Evolutionary conservation across 1,139 yeast species (phyloP).

Genomic region (Wickerhamomyces sp.): DNA sequence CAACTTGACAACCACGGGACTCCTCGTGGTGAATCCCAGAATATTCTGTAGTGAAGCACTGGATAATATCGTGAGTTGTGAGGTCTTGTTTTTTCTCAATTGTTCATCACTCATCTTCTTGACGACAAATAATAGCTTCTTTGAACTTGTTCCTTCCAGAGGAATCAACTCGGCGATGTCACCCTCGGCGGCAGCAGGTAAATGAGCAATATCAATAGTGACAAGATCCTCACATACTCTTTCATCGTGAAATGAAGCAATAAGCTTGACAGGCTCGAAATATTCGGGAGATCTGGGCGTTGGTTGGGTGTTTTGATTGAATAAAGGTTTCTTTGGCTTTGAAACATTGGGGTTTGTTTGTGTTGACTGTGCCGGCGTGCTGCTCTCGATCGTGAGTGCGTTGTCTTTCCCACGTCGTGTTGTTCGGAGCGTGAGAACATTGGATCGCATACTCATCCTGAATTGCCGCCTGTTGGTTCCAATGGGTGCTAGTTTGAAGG

Average conservation of each 20-base stretch:
- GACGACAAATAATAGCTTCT: conserved; percentile 41
- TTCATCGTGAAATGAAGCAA: conserved; percentile 72
- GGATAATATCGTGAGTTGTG: conserved; percentile 52
- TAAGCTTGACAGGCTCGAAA: conserved; percentile 29
- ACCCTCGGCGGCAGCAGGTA: conserved; percentile 65
- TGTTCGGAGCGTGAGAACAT: conserved; percentile 23
- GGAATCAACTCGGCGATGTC: conserved; percentile 65
- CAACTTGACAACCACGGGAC: conserved; percentile 52
- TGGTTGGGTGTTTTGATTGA: background rate
- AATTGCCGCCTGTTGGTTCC: background rate
- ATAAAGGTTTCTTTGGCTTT: too few species aligned
- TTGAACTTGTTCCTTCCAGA: conserved; percentile 26
- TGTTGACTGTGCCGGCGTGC: conserved; percentile 3
- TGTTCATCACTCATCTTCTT: conserved; percentile 31
- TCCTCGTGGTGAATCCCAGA: conserved; percentile 64
- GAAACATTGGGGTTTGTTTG: too few species aligned
- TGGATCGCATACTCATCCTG: conserved; percentile 20
- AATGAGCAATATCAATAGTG: conserved; percentile 48
- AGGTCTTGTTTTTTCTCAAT: conserved; percentile 25
- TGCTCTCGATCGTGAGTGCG: conserved; percentile 20
- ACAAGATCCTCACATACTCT: conserved; percentile 56
- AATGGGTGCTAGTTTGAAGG: background rate
- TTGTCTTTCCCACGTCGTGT: conserved; percentile 17
- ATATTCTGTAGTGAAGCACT: conserved; percentile 52
- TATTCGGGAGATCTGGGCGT: background rate